Evolutionary conservation across 345 rosid species (phyloP).

Genomic region (Atalantia buxifolia): DNA sequence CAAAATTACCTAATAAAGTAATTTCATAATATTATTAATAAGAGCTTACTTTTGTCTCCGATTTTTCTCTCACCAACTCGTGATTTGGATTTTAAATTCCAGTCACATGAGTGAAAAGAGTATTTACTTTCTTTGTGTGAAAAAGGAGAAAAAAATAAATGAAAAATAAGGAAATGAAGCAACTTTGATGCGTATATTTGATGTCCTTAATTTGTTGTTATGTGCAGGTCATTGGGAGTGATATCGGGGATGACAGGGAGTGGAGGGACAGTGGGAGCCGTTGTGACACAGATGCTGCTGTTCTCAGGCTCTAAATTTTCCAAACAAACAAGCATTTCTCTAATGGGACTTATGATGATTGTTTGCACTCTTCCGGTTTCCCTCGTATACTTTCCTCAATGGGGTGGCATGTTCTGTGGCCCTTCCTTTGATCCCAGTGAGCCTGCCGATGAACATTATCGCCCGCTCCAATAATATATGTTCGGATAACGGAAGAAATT

Average conservation of each 20-base stretch:
- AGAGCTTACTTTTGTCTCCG: too few relatives aligned
- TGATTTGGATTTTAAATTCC: too few relatives aligned
- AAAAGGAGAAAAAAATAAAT: too few relatives aligned
- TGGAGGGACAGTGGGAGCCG: constrained; percentile 82
- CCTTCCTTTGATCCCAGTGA: constrained; percentile 26
- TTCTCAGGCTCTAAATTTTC: constrained; percentile 55
- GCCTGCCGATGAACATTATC: constrained; percentile 20
- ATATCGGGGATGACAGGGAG: constrained; percentile 84
- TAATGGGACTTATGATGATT: constrained; percentile 78
- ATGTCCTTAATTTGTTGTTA: background rate
- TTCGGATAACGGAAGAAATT: background rate
- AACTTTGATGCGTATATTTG: background rate
- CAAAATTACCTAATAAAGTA: too few relatives aligned
- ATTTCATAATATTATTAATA: too few relatives aligned
- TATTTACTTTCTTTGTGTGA: too few relatives aligned
- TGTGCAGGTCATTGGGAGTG: constrained; percentile 70
- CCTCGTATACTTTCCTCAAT: constrained; percentile 51
- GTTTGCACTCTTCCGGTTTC: constrained; percentile 46
- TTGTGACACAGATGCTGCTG: constrained; percentile 56
- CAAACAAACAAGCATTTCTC: constrained; percentile 67
- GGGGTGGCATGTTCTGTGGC: constrained; percentile 63
- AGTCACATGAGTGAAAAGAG: too few relatives aligned
- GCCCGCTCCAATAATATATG: constrained; percentile 26
- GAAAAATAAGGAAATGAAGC: too few relatives aligned
- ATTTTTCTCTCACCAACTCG: too few relatives aligned